Base-by-base conservation (phyloP, 352 stramenopile genomes). In the Globisporangium spinosum region DNA sequence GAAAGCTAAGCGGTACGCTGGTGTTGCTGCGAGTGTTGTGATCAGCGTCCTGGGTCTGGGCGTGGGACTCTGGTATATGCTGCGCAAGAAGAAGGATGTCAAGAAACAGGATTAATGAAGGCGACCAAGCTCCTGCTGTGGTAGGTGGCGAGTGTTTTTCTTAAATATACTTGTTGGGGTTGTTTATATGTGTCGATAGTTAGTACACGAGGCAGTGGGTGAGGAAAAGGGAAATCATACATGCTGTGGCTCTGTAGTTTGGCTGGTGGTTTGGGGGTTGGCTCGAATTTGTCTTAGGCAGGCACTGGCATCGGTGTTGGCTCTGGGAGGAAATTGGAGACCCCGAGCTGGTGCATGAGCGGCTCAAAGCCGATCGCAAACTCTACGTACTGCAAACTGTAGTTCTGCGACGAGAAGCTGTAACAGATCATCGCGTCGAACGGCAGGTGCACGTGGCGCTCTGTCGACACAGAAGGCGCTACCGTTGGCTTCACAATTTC, bases 341-440 rank as follows among this genome's bases (percentile, higher is more conserved):
- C 70, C 25, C 77, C 86, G 22, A 95, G 74, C 8, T 79, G 72
- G 58, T 95, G 81, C 73, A 95, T 82, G n/a, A 95, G 77, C 27
- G 84, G 72, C 60, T 95, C 88, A 67, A 93, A 95, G 20, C 88
- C 86, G 64, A 95, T 93, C 9, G 88, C 88, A 67, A 94, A 94
- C 73, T 95, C 88, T 58, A 95, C 74, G 73, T 95, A 94, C 67
- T 95, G 86, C 7, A 95, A 68, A 34, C 64, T 80, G 20, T 75
- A 67, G 6, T 17, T 51, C 43, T 51, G 43, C 17, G 67, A 51
- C 20, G 80, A 74, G 58, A 95, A 95, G 73, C 77, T 89, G 69
- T 93, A 95, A 73, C 84, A 94, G 64, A 95, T 92, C 77, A 93
- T 91, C 27, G 84, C 85, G 66, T 94, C 86, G 55, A 77, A 83